Evolutionary conservation across 2,329 filamentous ascomycete species (phyloP).

Genomic region (Aspergillus brasiliensis): DNA sequence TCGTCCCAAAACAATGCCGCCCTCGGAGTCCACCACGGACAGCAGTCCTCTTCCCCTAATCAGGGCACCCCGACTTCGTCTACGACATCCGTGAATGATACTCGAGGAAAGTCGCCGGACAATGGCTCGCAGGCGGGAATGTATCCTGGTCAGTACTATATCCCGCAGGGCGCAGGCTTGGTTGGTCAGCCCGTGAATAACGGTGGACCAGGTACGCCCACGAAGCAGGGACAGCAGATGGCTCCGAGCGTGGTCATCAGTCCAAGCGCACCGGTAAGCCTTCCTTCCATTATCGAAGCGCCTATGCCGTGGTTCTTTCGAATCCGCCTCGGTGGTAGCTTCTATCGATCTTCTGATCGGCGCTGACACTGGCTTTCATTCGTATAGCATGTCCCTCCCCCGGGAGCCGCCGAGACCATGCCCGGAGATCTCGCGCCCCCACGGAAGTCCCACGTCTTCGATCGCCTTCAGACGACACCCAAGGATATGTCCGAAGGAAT

Average conservation of each 20-base stretch:
- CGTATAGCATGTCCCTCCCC: slow-evolving; percentile 80
- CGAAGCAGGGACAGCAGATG: slow-evolving; percentile 62
- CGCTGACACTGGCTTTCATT: slow-evolving; percentile 1
- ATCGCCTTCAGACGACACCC: slow-evolving; percentile 86
- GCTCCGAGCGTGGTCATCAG: slow-evolving; percentile 92
- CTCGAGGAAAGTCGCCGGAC: slow-evolving; percentile 72
- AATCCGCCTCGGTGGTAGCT: background rate
- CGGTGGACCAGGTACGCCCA: slow-evolving; percentile 60
- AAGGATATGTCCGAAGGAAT: slow-evolving; percentile 96
- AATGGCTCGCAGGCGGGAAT: slow-evolving; percentile 37
- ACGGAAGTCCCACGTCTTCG: slow-evolving; percentile 89
- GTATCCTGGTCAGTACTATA: slow-evolving; percentile 42
- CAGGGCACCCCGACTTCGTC: slow-evolving; percentile 83
- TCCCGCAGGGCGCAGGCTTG: slow-evolving; percentile 38
- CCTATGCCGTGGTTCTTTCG: background rate
- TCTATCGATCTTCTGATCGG: background rate
- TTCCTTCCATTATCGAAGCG: slow-evolving; percentile 2
- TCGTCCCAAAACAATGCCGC: slow-evolving; percentile 71
- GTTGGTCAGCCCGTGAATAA: slow-evolving; percentile 45
- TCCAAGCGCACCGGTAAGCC: slow-evolving; percentile 80
- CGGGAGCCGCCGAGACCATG: slow-evolving; percentile 95
- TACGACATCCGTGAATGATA: slow-evolving; percentile 80
- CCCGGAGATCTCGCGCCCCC: slow-evolving; percentile 94
- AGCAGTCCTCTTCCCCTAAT: slow-evolving; percentile 63
- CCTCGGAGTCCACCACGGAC: slow-evolving; percentile 47